Percentiles rank a stretch among this genome's conserved stretches.
These are phyloP conservation scores for Coemansia asiatica DNA, from an alignment of 192 early-diverging fungal species.

Conservation along the genomic window DNA sequence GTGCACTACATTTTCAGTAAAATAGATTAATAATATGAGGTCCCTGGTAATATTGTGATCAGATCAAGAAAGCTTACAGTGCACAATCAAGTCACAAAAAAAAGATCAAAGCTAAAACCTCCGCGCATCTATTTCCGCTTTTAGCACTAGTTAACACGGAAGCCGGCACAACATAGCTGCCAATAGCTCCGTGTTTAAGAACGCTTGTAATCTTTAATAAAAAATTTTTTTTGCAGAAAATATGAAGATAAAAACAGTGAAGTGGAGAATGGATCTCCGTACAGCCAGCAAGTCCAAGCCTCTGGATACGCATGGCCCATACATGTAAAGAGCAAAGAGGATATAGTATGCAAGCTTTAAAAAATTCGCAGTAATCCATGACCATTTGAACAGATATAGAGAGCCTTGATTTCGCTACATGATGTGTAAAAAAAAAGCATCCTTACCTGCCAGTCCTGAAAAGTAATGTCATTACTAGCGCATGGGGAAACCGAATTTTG, in stretches of 20 bases:
- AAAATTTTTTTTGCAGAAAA: no score
- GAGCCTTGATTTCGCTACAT: background rate
- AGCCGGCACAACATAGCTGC: background rate
- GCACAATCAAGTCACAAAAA: background rate
- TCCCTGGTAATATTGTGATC: no score
- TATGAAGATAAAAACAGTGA: no score
- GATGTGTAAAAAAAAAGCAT: no score
- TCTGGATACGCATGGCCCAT: background rate
- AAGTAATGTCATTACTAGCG: conserved; percentile 93
- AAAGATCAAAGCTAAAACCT: background rate
- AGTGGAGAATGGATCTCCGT: no score
- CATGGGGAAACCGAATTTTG: conserved; percentile 96
- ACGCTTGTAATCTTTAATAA: background rate
- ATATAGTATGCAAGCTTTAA: background rate
- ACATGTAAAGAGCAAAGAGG: background rate
- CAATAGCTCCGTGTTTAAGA: background rate
- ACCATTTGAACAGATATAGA: background rate
- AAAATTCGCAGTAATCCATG: background rate
- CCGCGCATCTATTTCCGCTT: background rate
- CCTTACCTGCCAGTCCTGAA: conserved; percentile 82
- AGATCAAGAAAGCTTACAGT: background rate
- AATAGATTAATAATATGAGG: background rate
- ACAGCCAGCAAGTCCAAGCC: background rate
- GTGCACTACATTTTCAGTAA: conserved; percentile 54
- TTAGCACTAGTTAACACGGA: background rate